A percentile compares a stretch with the other conserved stretches of the same genome.
Evolutionary conservation across 148 eudicot genomes (phyloP).

Genomic region (Chenopodium berlandieri): DNA sequence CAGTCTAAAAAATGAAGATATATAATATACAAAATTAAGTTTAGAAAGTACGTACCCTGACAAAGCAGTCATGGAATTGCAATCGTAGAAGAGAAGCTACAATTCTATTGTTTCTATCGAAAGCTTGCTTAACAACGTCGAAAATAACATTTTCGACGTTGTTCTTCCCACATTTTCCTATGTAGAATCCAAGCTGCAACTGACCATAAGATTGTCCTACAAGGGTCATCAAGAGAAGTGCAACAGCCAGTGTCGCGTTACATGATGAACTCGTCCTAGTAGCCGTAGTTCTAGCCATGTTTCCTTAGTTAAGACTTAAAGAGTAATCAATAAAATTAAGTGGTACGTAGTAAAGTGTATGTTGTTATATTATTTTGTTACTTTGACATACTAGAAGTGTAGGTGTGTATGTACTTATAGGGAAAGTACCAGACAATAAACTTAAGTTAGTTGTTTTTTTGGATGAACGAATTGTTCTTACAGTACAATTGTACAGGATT

Average conservation of each 20-base stretch:
- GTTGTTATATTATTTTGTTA: not conserved
- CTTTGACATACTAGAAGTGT: constrained; percentile 11
- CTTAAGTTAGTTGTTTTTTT: not conserved
- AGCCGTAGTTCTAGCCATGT: constrained; percentile 20
- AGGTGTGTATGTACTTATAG: constrained; percentile 4
- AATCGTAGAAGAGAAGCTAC: constrained; percentile 26
- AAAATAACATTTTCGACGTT: constrained; percentile 21
- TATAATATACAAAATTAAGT: too few species aligned
- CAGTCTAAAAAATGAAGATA: too few species aligned
- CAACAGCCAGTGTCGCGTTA: constrained; percentile 12
- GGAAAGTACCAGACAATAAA: not conserved
- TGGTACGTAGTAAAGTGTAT: not conserved
- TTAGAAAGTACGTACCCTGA: constrained; percentile 12
- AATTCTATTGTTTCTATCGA: not conserved
- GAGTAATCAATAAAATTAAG: too few species aligned
- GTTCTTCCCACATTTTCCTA: constrained; percentile 6
- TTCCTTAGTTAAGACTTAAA: not conserved
- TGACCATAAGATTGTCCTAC: constrained; percentile 25
- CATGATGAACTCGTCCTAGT: constrained; percentile 4
- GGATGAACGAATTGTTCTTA: constrained; percentile 5
- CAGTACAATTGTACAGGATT: too few species aligned
- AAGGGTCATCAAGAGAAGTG: constrained; percentile 17
- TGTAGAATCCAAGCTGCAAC: constrained; percentile 17
- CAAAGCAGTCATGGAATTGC: constrained; percentile 30
- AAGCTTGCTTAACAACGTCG: constrained; percentile 1